Evolutionary conservation across 1,284 basidiomycete genomes (phyloP).

Genomic region (Moniliella sp.): DNA sequence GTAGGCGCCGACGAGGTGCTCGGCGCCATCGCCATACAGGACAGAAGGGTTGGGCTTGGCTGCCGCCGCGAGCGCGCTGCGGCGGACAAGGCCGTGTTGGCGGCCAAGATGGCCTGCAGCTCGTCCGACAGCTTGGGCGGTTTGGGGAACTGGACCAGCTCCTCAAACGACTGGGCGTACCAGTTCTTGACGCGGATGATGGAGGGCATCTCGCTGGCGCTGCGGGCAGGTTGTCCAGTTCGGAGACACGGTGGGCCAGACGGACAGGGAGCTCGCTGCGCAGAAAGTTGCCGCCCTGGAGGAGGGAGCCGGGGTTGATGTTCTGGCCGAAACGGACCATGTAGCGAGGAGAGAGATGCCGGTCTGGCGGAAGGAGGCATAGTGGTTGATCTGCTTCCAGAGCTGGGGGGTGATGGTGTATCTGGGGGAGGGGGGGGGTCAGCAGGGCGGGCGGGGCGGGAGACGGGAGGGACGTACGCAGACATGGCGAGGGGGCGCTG

Average conservation of each 20-base stretch:
- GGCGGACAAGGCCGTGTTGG: too few species aligned
- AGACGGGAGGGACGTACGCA: too few species aligned
- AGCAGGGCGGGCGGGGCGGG: too few species aligned
- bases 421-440: too few species aligned
- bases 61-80: too few species aligned
- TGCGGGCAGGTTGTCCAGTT: constrained; percentile 86
- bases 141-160: constrained; percentile 28
- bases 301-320: constrained; percentile 26
- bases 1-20: too few species aligned
- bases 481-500: too few species aligned
- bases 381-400: constrained; percentile 27
- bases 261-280: constrained; percentile 60
- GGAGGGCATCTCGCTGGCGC: constrained; percentile 70
- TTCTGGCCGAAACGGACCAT: constrained; percentile 33
- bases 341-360: constrained; percentile 31
- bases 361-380: constrained; percentile 29
- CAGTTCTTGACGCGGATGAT: constrained; percentile 91
- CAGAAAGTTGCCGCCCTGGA: constrained; percentile 27
- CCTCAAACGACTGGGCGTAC: constrained; percentile 92
- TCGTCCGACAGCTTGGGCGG: constrained; percentile 21
- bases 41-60: constrained; percentile 26
- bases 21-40: constrained; percentile 9
- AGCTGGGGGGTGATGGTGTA: constrained; percentile 24
- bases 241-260: constrained; percentile 82
- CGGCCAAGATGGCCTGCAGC: too few species aligned